These are phyloP conservation scores for Solidago caesia DNA, from an alignment of 129 eudicot species.

Conservation along the genomic window DNA sequence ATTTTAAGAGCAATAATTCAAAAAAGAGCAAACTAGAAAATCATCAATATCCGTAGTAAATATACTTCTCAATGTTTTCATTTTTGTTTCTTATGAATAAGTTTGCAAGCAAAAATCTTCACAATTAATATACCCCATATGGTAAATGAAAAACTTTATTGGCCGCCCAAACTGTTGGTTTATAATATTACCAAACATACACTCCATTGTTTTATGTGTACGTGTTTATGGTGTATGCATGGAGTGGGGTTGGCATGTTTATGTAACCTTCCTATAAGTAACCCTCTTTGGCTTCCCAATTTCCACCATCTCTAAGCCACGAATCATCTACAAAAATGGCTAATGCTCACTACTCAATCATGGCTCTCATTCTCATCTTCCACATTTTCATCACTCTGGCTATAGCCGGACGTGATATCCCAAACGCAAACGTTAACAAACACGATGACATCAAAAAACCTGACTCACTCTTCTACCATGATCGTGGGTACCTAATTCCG, in stretches of 20 bases:
- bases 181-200: background rate
- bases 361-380: slow-evolving; percentile 30
- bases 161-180: slow-evolving; percentile 42
- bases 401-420: slow-evolving; percentile 28
- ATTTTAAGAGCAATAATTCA: no score
- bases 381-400: slow-evolving; percentile 25
- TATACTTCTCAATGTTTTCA: no score
- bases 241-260: background rate
- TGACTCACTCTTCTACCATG: slow-evolving; percentile 28
- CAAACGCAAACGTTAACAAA: slow-evolving; percentile 12
- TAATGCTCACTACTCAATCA: background rate
- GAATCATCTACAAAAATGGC: slow-evolving; percentile 32
- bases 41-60: no score
- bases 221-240: slow-evolving; percentile 9
- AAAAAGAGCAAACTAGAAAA: no score
- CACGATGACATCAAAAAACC: slow-evolving; percentile 35
- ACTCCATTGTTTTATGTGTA: slow-evolving; percentile 5
- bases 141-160: slow-evolving; percentile 13
- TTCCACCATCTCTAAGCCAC: slow-evolving; percentile 24
- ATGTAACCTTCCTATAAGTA: slow-evolving; percentile 26
- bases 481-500: slow-evolving; percentile 52
- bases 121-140: background rate
- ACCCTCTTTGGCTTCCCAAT: slow-evolving; percentile 13
- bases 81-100: no score
- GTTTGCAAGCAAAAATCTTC: background rate